A percentile compares a stretch with the other conserved stretches of the same genome.
Conservation (phyloP, 306 rosid species). For the Betula pendula region DNA sequence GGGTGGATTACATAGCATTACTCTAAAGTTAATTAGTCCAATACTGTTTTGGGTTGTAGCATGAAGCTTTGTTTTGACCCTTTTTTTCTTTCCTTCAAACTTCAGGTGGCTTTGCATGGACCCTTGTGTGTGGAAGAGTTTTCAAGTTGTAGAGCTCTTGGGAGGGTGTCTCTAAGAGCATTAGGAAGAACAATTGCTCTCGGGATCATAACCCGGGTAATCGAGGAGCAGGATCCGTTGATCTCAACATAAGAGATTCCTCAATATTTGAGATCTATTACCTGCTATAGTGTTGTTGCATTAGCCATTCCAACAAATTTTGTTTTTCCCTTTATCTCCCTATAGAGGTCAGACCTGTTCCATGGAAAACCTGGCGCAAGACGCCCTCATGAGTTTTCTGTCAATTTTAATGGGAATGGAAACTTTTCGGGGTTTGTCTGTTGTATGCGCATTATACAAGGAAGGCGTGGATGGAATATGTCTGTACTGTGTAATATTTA, state of each 20-base stretch:
- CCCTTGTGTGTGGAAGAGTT: constrained; percentile 77
- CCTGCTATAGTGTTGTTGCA: background rate
- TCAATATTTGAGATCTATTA: background rate
- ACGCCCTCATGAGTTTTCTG: background rate
- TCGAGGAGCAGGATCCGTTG: constrained; percentile 44
- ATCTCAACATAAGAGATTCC: background rate
- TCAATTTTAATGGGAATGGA: background rate
- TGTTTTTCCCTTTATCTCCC: background rate
- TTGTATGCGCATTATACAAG: background rate
- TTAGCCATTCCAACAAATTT: background rate
- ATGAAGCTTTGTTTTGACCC: constrained; percentile 11
- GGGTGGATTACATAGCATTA: too few species aligned
- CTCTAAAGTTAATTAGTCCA: too few species aligned
- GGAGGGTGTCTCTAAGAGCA: constrained; percentile 81
- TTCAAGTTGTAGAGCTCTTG: constrained; percentile 73
- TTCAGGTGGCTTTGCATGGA: constrained; percentile 68
- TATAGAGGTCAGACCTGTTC: background rate
- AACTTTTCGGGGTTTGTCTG: background rate
- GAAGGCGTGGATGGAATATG: background rate
- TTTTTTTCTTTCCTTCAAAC: constrained; percentile 24
- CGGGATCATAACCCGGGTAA: constrained; percentile 72
- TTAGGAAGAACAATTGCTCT: constrained; percentile 81
- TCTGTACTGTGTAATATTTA: background rate
- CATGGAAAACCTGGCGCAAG: background rate
- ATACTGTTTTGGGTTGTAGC: background rate